These are phyloP conservation scores for Monilinia fructicola DNA, from an alignment of 2,329 filamentous ascomycete species.

Conservation along the genomic window DNA sequence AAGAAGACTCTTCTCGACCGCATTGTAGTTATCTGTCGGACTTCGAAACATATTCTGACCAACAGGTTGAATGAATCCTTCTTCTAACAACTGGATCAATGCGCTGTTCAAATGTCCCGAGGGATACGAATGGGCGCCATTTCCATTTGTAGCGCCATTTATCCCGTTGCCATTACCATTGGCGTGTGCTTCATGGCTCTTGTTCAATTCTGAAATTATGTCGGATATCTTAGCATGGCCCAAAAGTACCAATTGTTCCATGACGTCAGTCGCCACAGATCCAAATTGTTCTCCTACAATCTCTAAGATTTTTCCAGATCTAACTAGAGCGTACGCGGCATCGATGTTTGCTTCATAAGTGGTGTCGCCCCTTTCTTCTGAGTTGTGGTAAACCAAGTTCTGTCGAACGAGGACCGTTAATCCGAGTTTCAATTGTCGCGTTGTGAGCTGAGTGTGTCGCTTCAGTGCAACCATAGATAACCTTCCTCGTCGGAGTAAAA, in stretches of 20 bases:
- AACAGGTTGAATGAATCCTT: constrained; percentile 68
- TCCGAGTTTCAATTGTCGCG: constrained; percentile 76
- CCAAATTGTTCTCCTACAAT: constrained; percentile 74
- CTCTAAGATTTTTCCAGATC: constrained; percentile 78
- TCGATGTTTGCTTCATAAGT: constrained; percentile 83
- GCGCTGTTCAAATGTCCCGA: constrained; percentile 46
- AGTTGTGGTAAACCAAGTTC: constrained; percentile 70
- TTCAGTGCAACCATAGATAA: constrained; percentile 68
- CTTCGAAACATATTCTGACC: constrained; percentile 56
- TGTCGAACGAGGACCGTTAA: constrained; percentile 85
- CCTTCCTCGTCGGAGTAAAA: constrained; percentile 76
- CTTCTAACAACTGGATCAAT: constrained; percentile 54
- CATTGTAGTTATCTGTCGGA: constrained; percentile 58
- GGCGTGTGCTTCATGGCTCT: constrained; percentile 30
- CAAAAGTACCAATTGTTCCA: constrained; percentile 71
- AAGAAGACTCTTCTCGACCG: constrained; percentile 63
- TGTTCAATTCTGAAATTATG: constrained; percentile 61
- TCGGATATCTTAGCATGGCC: constrained; percentile 75
- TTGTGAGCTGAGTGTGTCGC: constrained; percentile 69
- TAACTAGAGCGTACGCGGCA: constrained; percentile 77
- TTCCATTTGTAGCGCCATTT: constrained; percentile 31
- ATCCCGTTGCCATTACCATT: constrained; percentile 39
- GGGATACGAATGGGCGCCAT: constrained; percentile 21
- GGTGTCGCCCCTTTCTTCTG: constrained; percentile 57
- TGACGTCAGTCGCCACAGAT: constrained; percentile 67